Percentiles rank a stretch among this genome's conserved stretches.
Conservation (phyloP, 2,329 filamentous ascomycete species). For the Colletotrichum australisinense region DNA sequence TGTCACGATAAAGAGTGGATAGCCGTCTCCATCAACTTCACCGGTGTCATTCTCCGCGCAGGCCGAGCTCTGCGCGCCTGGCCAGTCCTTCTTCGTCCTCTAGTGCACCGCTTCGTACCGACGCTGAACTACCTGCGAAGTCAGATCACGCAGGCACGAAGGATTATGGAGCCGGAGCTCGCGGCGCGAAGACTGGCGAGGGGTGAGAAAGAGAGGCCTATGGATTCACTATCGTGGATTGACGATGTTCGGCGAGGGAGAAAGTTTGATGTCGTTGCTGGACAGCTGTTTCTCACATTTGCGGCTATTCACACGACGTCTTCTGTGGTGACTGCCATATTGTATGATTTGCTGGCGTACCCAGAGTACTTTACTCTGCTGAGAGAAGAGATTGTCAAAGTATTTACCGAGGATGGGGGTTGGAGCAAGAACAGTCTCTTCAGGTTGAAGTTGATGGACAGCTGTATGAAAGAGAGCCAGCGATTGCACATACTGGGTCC, state of each 20-base stretch:
- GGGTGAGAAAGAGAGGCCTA: conserved; percentile 41
- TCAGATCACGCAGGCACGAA: conserved; percentile 48
- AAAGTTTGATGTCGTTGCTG: conserved; percentile 74
- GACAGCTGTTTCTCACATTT: conserved; percentile 83
- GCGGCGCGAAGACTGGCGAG: conserved; percentile 38
- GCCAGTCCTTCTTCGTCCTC: conserved; percentile 51
- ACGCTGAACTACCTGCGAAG: conserved; percentile 46
- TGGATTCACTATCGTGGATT: conserved; percentile 58
- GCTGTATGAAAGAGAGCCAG: conserved; percentile 53
- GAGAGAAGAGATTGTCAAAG: conserved; percentile 52
- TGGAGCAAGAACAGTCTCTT: conserved; percentile 50
- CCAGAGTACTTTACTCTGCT: conserved; percentile 53
- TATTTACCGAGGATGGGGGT: conserved; percentile 46
- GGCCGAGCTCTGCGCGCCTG: conserved; percentile 52
- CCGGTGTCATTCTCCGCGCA: conserved; percentile 49
- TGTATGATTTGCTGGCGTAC: conserved; percentile 52
- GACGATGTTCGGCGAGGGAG: conserved; percentile 55
- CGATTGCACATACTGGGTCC: conserved; percentile 36
- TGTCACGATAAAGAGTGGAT: conserved; percentile 61
- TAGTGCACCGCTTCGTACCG: conserved; percentile 58
- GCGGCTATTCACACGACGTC: conserved; percentile 57
- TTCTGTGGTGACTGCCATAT: conserved; percentile 46
- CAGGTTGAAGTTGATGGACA: conserved; percentile 54
- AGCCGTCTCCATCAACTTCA: conserved; percentile 54
- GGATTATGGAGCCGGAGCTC: conserved; percentile 48